Percentiles rank a stretch among this genome's conserved stretches.
Conservation (phyloP, 176 grass and related monocot genomes). For the Triticum turgidum region DNA sequence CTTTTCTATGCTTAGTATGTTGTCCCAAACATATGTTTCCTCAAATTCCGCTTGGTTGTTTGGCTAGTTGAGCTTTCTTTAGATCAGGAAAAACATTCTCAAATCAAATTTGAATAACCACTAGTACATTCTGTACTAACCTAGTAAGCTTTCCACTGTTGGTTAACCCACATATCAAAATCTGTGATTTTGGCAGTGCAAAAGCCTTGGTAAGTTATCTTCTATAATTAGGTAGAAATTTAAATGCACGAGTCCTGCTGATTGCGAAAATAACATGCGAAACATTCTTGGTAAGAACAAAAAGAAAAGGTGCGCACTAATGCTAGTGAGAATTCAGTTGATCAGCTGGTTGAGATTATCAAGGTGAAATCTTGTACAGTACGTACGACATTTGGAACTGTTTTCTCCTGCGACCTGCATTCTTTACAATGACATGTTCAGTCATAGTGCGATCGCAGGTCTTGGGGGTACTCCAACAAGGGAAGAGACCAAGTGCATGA, state of each 20-base stretch:
- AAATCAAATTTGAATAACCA: neutral
- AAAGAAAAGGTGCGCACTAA: neutral
- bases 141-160: constrained; percentile 13
- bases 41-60: neutral
- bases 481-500: constrained; percentile 99
- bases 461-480: constrained; percentile 38
- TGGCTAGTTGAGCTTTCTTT: constrained; percentile 1
- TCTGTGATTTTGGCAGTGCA: constrained; percentile 47
- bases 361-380: constrained; percentile 57
- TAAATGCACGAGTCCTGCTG: neutral
- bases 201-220: constrained; percentile 57
- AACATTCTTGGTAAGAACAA: neutral
- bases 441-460: constrained; percentile 48
- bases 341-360: constrained; percentile 95
- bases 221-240: constrained; percentile 16
- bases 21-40: neutral
- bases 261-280: neutral
- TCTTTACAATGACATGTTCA: constrained; percentile 34
- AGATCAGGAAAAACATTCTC: neutral
- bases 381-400: neutral
- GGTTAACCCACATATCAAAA: constrained; percentile 56
- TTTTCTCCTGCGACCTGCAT: neutral
- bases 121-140: constrained; percentile 7
- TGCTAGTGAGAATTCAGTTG: constrained; percentile 43
- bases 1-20: neutral